Conservation (phyloP, 495 filamentous ascomycete genomes). For the Aspergillus saccharolyticus region DNA sequence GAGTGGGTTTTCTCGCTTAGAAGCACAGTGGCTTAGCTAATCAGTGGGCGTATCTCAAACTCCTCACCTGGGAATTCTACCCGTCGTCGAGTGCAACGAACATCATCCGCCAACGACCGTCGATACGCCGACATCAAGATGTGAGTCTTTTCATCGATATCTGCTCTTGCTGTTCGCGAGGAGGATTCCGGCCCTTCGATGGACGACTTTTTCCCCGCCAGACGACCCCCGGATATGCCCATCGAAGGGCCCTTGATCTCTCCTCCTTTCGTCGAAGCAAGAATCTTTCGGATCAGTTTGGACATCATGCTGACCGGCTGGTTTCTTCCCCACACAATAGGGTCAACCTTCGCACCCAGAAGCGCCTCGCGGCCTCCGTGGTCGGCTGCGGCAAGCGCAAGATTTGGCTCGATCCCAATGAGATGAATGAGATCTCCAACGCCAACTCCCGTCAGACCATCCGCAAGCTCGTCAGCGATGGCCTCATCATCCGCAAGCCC, state of each 20-base stretch:
- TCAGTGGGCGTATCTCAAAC: constrained; percentile 39
- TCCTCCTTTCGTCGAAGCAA: constrained; percentile 12
- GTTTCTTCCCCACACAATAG: constrained; percentile 46
- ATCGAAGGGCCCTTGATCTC: constrained; percentile 1
- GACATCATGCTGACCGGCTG: constrained; percentile 34
- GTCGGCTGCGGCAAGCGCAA: constrained; percentile 98
- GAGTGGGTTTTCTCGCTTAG: constrained; percentile 43
- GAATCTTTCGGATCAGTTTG: constrained; percentile 14
- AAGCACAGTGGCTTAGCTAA: constrained; percentile 44
- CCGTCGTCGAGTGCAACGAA: constrained; percentile 46
- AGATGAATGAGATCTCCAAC: constrained; percentile 98
- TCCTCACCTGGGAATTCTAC: constrained; percentile 42
- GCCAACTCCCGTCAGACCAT: constrained; percentile 99
- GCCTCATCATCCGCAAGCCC: constrained; percentile 99
- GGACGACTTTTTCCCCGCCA: constrained; percentile 15
- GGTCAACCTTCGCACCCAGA: constrained; percentile 99
- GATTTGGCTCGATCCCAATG: constrained; percentile 99
- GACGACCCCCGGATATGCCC: constrained; percentile 5
- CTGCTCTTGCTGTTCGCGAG: constrained; percentile 10
- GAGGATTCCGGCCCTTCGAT: constrained; percentile 15
- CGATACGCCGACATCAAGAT: constrained; percentile 53
- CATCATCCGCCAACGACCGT: constrained; percentile 51
- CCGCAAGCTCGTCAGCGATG: constrained; percentile 99
- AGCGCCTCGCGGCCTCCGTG: constrained; percentile 97
- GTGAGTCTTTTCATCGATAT: constrained; percentile 40